Conservation (phyloP, 139 green algal genomes). For the Trebouxia sp. region DNA sequence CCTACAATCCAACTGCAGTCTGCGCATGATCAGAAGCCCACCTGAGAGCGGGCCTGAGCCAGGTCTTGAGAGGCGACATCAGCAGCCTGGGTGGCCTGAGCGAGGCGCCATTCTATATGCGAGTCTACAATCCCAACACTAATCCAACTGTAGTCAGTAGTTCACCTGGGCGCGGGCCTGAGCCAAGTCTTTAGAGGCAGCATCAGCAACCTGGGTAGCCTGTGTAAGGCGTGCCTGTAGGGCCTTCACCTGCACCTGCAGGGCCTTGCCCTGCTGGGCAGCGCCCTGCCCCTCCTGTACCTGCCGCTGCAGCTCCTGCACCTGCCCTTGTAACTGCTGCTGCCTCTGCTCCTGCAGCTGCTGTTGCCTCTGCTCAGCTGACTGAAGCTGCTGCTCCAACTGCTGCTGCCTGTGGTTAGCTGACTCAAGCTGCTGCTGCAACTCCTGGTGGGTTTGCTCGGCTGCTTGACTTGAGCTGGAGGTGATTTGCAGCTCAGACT, state of each 20-base stretch:
- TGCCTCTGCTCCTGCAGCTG: slow-evolving; percentile 19
- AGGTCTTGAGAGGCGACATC: no score
- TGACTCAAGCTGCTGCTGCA: neutral
- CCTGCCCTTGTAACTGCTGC: neutral
- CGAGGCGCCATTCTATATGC: no score
- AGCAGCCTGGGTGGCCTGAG: no score
- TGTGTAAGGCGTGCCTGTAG: neutral
- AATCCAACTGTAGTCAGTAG: no score
- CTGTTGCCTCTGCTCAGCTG: neutral
- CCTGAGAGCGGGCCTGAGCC: no score
- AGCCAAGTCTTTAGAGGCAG: neutral
- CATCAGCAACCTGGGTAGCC: neutral
- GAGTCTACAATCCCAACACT: no score
- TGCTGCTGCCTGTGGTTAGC: neutral
- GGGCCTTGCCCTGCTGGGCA: neutral
- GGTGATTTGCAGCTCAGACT: no score
- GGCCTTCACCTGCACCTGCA: slow-evolving; percentile 4
- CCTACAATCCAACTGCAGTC: no score
- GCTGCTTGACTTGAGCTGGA: no score
- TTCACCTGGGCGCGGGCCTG: slow-evolving; percentile 1
- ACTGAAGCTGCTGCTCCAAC: neutral
- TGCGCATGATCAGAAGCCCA: no score
- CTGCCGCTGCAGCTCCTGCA: neutral
- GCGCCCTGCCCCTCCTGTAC: slow-evolving; percentile 4
- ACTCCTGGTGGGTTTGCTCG: no score